These are phyloP conservation scores for Crithidia expoeki DNA, from an alignment of 208 protist genomes.

Conservation along the genomic window DNA sequence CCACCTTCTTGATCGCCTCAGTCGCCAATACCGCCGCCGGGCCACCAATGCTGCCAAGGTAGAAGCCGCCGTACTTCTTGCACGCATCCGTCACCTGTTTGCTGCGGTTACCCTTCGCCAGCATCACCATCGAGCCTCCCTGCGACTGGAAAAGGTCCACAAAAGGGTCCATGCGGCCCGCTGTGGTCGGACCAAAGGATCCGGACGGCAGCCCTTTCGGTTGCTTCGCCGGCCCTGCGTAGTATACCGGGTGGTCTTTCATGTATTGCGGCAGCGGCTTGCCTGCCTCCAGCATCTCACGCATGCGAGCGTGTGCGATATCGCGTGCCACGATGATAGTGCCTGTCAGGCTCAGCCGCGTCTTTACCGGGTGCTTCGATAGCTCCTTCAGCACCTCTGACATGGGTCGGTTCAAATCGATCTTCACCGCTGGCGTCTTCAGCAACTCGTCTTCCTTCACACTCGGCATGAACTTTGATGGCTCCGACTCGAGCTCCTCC, in stretches of 20 bases:
- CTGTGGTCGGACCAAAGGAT: constrained; percentile 97
- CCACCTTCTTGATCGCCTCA: constrained; percentile 94
- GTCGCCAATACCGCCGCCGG: constrained; percentile 95
- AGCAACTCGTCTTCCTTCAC: constrained; percentile 83
- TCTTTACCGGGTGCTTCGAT: constrained; percentile 90
- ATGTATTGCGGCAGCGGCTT: constrained; percentile 94
- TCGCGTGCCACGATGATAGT: constrained; percentile 97
- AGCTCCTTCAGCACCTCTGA: constrained; percentile 80
- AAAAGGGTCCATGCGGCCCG: constrained; percentile 96
- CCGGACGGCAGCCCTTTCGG: constrained; percentile 93
- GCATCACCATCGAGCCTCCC: constrained; percentile 92
- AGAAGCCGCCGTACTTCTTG: constrained; percentile 96
- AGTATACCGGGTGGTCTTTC: constrained; percentile 97
- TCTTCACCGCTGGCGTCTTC: constrained; percentile 74
- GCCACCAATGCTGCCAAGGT: constrained; percentile 97
- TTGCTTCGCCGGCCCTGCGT: constrained; percentile 98
- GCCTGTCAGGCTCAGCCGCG: constrained; percentile 93
- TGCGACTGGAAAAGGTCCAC: constrained; percentile 93
- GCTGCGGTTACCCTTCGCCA: constrained; percentile 97
- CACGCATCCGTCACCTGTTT: constrained; percentile 92
- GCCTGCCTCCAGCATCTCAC: constrained; percentile 88
- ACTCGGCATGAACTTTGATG: constrained; percentile 93
- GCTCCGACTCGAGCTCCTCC: constrained; percentile 96
- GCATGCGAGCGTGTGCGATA: constrained; percentile 96
- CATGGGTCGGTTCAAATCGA: constrained; percentile 95